Percentiles rank a stretch among this genome's conserved stretches.
phyloP scores from a whole-genome alignment of 352 stramenopile genomes.

The Plasmopara viticola region DNA sequence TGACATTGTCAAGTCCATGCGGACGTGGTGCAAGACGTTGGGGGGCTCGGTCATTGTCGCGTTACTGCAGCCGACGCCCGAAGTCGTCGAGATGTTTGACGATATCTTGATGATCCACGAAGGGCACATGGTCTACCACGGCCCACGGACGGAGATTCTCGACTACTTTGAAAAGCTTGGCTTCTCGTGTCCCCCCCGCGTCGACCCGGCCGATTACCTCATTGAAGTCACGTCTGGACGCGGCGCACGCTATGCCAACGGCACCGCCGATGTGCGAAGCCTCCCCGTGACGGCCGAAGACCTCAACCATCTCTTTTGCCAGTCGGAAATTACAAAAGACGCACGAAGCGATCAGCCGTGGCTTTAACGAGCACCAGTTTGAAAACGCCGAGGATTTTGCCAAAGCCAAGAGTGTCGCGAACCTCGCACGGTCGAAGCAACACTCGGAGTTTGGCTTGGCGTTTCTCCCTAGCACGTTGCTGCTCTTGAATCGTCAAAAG shows the following conservation, averaged over 20 bases:
- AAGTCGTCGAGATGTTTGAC: constrained; percentile 94
- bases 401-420: constrained; percentile 48
- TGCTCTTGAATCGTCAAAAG: constrained; percentile 60
- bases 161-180: constrained; percentile 85
- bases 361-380: constrained; percentile 52
- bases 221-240: constrained; percentile 61
- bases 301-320: constrained; percentile 49
- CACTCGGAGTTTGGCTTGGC: constrained; percentile 45
- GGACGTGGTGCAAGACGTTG: constrained; percentile 33
- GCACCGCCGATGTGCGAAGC: constrained; percentile 37
- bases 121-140: constrained; percentile 92
- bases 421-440: constrained; percentile 39
- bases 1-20: constrained; percentile 51
- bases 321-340: constrained; percentile 46
- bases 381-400: constrained; percentile 51
- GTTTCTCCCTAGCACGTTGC: constrained; percentile 37
- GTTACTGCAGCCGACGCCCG: constrained; percentile 59
- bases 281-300: constrained; percentile 31
- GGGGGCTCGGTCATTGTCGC: constrained; percentile 30
- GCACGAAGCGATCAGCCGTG: constrained; percentile 39
- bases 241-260: constrained; percentile 40
- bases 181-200: constrained; percentile 55
- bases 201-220: constrained; percentile 58
- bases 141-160: constrained; percentile 55
- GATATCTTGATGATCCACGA: constrained; percentile 92